Base-by-base conservation (phyloP, 1,284 basidiomycete species). In the Trichosporon asahii region DNA sequence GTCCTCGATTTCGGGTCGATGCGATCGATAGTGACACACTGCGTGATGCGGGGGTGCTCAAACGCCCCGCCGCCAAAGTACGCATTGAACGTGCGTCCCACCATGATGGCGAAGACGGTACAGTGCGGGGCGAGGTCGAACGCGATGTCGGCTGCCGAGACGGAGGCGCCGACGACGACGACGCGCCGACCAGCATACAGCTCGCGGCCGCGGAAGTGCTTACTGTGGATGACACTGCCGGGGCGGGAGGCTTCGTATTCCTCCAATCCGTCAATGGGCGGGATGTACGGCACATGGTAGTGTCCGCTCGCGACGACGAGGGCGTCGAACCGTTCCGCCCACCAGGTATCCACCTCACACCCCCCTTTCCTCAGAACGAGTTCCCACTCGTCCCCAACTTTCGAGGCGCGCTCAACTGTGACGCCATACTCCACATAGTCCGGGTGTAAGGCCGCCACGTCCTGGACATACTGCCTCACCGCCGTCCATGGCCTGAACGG, bases 201-300 rank as follows among this genome's bases (percentile, higher is more conserved):
- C 7, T 65, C 53, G 1, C 68, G 67, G 1, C 67, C 66, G 31
- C 70, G 67, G 61, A 29, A 71, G 40, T 71, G 65, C 55, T 68
- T 68, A 55, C 63, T 67, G 72, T 88, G 87, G 9, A 76, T 76
- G 49, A 88, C 71, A 2, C 75, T 72, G 0, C 73, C 76, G 0
- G 85, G 84, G 72, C 85, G 85, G 18, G 68, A 75, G 14, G 74
- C 71, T 2, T 78, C 80, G 85, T 86, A 87, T 49, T 78, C 78
- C 18, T 80, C 77, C 1, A 84, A 74, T 1, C 85, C 85, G 3
- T 76, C 66, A 15, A 87, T 84, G 3, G 69, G 14, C 2, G 87
- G 86, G 27, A 86, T 80, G 69, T 85, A 84, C 0, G 86, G 85
- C 0, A 86, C 85, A 64, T 84, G 85, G 73, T 85, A 87, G 60